Evolutionary conservation across 805 yeast genomes (phyloP).

Genomic region (Huiozyma naganishii): DNA sequence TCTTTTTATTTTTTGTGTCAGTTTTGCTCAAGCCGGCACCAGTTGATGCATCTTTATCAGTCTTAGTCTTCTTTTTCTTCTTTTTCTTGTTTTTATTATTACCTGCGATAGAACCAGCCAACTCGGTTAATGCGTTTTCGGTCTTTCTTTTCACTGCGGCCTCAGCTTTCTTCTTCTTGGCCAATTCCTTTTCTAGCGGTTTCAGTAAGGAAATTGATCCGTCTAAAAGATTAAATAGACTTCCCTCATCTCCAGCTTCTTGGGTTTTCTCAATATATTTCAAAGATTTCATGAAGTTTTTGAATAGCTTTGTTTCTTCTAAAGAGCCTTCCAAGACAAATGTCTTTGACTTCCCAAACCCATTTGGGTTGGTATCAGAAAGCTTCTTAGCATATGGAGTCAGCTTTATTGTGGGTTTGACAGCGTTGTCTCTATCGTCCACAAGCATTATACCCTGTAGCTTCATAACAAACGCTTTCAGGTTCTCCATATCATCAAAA

Average conservation of each 20-base stretch:
- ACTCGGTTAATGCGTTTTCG: constrained; percentile 17
- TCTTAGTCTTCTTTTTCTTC: constrained; percentile 9
- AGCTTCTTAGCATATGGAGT: constrained; percentile 18
- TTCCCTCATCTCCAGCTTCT: constrained; percentile 7
- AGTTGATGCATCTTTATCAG: constrained; percentile 1
- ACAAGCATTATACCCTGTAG: constrained; percentile 25
- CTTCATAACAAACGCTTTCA: constrained; percentile 25
- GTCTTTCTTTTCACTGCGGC: constrained; percentile 12
- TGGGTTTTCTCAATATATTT: constrained; percentile 13
- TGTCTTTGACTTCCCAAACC: constrained; percentile 3
- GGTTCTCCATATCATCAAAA: constrained; percentile 24
- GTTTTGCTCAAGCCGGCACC: too few relatives aligned
- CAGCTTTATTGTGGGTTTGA: constrained; percentile 10
- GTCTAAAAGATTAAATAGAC: constrained; percentile 6
- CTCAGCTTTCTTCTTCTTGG: constrained; percentile 13
- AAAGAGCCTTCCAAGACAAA: constrained; percentile 24
- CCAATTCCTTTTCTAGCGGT: constrained; percentile 20
- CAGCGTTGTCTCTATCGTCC: constrained; percentile 21
- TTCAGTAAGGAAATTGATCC: constrained; percentile 21
- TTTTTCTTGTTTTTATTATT: constrained; percentile 13
- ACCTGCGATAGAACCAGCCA: constrained; percentile 19
- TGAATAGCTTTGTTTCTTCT: constrained; percentile 21
- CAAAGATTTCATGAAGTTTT: constrained; percentile 24
- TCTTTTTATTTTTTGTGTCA: constrained; percentile 3
- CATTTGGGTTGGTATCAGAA: constrained; percentile 1